phyloP scores from a whole-genome alignment of 352 stramenopile species.

The Phytophthora agathidicida region DNA sequence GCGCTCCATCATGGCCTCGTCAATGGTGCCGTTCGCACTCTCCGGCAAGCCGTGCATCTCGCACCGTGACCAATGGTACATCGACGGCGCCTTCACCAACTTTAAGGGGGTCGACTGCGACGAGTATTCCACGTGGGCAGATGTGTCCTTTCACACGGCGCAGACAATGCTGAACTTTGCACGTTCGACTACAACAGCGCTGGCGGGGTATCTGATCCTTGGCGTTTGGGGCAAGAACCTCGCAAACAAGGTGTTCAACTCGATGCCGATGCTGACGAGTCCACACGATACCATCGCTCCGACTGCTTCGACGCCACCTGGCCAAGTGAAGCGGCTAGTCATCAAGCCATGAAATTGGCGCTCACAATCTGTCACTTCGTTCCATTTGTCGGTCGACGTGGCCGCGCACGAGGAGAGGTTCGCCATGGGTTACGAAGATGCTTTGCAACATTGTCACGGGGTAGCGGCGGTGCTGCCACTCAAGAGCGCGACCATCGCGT shows the following conservation, averaged over 20 bases:
- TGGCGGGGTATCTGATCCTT: constrained; percentile 50
- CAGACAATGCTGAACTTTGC: constrained; percentile 53
- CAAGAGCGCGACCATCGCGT: constrained; percentile 18
- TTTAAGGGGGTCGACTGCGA: constrained; percentile 71
- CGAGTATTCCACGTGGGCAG: constrained; percentile 62
- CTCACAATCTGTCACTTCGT: constrained; percentile 50
- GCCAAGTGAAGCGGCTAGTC: constrained; percentile 42
- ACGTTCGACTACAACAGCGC: constrained; percentile 38
- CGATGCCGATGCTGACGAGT: constrained; percentile 49
- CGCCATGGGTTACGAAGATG: constrained; percentile 67
- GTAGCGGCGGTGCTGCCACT: constrained; percentile 45
- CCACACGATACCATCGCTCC: constrained; percentile 57
- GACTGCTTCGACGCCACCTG: not conserved
- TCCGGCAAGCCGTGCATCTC: constrained; percentile 64
- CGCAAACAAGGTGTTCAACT: constrained; percentile 48
- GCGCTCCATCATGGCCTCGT: constrained; percentile 70
- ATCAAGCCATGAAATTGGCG: constrained; percentile 74
- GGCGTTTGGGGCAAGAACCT: constrained; percentile 48
- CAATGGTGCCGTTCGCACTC: constrained; percentile 71
- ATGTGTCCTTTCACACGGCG: constrained; percentile 58
- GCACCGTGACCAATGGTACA: constrained; percentile 69
- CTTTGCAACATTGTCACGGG: constrained; percentile 55
- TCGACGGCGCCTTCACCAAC: constrained; percentile 77
- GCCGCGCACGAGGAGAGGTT: constrained; percentile 58
- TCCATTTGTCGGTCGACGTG: constrained; percentile 67